Evolutionary conservation across 106 monocot genomes (phyloP).

Genomic region (Ottelia alismoides): DNA sequence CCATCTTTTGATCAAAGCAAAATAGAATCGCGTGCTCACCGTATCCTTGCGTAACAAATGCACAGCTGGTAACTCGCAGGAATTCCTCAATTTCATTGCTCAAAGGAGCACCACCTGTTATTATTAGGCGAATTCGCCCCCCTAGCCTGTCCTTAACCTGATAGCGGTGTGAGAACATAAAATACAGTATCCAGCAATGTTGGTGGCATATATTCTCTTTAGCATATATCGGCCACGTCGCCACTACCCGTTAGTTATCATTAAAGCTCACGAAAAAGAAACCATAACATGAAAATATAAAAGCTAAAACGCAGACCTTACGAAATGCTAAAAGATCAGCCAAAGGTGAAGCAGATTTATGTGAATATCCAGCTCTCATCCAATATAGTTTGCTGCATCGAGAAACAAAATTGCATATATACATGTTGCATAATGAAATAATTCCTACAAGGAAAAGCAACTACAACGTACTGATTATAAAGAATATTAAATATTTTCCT

Average conservation of each 20-base stretch:
- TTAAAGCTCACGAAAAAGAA: neutral
- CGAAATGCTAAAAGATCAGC: conserved; percentile 80
- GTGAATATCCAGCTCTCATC: conserved; percentile 61
- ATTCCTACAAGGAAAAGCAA: neutral
- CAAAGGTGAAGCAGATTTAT: conserved; percentile 64
- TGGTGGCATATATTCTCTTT: no score
- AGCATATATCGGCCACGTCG: no score
- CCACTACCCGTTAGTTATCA: no score
- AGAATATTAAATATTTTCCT: conserved; percentile 74
- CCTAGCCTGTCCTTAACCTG: conserved; percentile 84
- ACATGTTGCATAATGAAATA: neutral
- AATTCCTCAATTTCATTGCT: conserved; percentile 85
- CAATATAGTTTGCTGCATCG: conserved; percentile 61
- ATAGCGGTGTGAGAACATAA: no score
- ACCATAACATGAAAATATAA: neutral
- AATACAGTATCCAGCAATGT: no score
- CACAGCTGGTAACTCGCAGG: conserved; percentile 77
- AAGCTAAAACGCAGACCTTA: conserved; percentile 34
- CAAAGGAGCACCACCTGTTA: conserved; percentile 80
- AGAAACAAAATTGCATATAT: neutral
- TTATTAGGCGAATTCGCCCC: conserved; percentile 75
- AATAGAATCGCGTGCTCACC: conserved; percentile 36
- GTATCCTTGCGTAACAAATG: conserved; percentile 76
- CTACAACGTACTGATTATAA: conserved; percentile 54
- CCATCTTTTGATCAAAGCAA: no score